Percentiles rank a stretch among this genome's conserved stretches.
Conservation (phyloP, 108 stramenopile genomes). For the Schizochytrium sp. region DNA sequence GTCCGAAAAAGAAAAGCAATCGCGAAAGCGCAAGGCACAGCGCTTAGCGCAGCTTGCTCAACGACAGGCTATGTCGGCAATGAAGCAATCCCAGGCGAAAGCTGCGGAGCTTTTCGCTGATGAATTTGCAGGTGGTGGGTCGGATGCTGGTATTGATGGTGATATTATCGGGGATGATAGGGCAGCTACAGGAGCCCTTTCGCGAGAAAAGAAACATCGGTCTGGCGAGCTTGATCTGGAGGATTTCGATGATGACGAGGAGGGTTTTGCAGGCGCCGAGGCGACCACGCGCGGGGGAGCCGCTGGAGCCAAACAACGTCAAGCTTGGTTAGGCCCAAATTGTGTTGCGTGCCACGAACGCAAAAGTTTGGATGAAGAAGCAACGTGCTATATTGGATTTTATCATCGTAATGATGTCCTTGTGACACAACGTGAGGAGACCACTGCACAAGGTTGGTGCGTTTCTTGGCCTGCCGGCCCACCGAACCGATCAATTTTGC, state of each 20-base stretch:
- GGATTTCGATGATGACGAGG: conserved; percentile 36
- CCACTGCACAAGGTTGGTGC: conserved; percentile 22
- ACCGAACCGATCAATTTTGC: conserved; percentile 64
- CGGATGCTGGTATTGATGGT: background rate
- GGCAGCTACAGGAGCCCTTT: background rate
- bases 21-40: conserved; percentile 60
- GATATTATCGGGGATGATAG: background rate
- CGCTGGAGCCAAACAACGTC: background rate
- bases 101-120: conserved; percentile 33
- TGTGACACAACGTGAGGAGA: background rate
- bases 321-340: conserved; percentile 13
- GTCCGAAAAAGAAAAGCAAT: conserved; percentile 41
- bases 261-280: background rate
- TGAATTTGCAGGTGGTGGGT: conserved; percentile 8
- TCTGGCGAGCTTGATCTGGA: background rate
- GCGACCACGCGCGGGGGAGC: background rate
- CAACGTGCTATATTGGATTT: conserved; percentile 48
- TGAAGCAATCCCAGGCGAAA: conserved; percentile 15
- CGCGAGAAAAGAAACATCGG: conserved; percentile 8
- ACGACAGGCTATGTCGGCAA: background rate
- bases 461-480: conserved; percentile 64
- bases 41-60: conserved; percentile 20
- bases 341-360: conserved; percentile 53
- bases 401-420: conserved; percentile 36
- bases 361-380: background rate